A percentile compares a stretch with the other conserved stretches of the same genome.
phyloP scores from a whole-genome alignment of 331 rosid genomes.

The Quercus phellos region DNA sequence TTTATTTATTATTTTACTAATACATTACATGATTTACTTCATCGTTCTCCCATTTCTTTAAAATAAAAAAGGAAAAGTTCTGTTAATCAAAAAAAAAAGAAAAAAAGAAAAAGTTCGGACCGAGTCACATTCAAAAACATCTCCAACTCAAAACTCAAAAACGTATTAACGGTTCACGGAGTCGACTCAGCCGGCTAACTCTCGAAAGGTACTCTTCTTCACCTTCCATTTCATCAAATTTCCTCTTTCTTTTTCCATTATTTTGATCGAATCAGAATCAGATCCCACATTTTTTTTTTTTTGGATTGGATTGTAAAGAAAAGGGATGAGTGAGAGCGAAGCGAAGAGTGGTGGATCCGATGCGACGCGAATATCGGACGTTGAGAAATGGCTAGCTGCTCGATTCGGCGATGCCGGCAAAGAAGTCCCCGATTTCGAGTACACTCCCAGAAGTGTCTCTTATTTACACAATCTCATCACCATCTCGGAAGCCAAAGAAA shows the following conservation, averaged over 20 bases:
- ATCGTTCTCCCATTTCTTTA: too few species aligned
- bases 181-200: not conserved
- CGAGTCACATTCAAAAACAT: not conserved
- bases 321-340: slow-evolving; percentile 33
- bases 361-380: slow-evolving; percentile 61
- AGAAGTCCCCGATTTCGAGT: slow-evolving; percentile 75
- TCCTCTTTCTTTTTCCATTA: not conserved
- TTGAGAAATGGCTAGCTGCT: slow-evolving; percentile 72
- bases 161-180: not conserved
- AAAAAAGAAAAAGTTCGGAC: not conserved
- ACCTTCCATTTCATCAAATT: not conserved
- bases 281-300: not conserved
- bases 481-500: slow-evolving; percentile 76
- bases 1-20: too few species aligned
- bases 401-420: slow-evolving; percentile 73
- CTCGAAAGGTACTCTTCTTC: not conserved
- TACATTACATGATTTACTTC: too few species aligned
- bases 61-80: not conserved
- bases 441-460: slow-evolving; percentile 74
- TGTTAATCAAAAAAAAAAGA: not conserved
- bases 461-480: slow-evolving; percentile 60
- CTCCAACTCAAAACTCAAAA: not conserved
- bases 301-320: not conserved
- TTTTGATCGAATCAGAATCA: not conserved
- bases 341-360: slow-evolving; percentile 35